Evolutionary conservation across 2,329 filamentous ascomycete species (phyloP), one percentile per base, ranked within the genome.

Genomic region (Tolypocladium sp.): DNA sequence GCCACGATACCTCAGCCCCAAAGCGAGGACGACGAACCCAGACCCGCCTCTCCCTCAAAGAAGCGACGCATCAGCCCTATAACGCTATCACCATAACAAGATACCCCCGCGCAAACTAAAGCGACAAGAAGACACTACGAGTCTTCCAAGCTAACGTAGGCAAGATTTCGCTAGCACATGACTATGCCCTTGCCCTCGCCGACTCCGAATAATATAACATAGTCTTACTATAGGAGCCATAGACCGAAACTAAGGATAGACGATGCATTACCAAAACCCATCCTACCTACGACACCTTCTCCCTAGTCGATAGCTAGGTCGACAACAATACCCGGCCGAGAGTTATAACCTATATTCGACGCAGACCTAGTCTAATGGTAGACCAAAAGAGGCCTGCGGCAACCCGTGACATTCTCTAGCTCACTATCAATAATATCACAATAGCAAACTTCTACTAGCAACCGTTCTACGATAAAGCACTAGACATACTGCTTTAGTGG

Each of bases 81-180:
- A 9, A 35, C 33, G 8, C 33, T 12, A 12, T 35, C 33, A 10
- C 33, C 33, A 35, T 35, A 9, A 12, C 33, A 9, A 35, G 33
- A 35, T 35, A 35, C 9, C 33, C 33, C 33, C 33, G 33, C 33
- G 9, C 33, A 35, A 12, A 25, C 44, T 59, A 20, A 33, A 55
- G n/a, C 49, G 49, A n/a, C 12, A 53, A 30, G 30, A 53, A n/a
- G 27, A 35, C 57, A 54, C 35, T 53, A n/a, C 49, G 49, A 35
- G 41, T 62, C 57, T 63, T 61, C 41, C 57, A 61, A 54, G 61
- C 58, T 9, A 63, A 63, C 38, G 58, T n/a, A n/a, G n/a, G n/a
- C n/a, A n/a, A n/a, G n/a, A n/a, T n/a, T n/a, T 63, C 55, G 4
- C 35, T 57, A 17, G 62, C 57, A n/a, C 52, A 62, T 40, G 59